phyloP scores from a whole-genome alignment of 2,329 filamentous ascomycete genomes.

The Aureobasidium zeae region DNA sequence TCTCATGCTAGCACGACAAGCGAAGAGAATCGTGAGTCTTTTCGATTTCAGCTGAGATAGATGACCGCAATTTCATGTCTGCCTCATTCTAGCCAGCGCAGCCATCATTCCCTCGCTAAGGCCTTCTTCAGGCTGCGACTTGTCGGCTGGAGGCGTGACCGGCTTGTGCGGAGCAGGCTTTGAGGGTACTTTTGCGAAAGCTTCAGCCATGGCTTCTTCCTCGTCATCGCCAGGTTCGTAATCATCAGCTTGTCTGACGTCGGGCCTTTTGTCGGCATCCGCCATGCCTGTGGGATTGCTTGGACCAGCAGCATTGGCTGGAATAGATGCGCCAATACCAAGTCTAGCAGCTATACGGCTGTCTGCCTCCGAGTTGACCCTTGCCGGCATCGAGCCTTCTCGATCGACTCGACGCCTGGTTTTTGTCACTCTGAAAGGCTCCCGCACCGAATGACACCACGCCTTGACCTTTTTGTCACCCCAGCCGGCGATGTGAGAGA shows the following conservation, averaged over 20 bases:
- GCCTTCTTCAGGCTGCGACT: conserved; percentile 30
- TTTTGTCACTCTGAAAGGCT: conserved; percentile 71
- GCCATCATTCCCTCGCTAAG: conserved; percentile 51
- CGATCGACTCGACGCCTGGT: conserved; percentile 43
- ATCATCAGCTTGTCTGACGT: conserved; percentile 27
- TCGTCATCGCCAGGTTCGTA: conserved; percentile 33
- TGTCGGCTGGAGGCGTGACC: conserved; percentile 29
- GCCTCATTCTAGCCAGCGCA: conserved; percentile 47
- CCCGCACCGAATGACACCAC: conserved; percentile 73
- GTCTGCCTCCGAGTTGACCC: conserved; percentile 23
- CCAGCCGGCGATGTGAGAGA: conserved; percentile 81
- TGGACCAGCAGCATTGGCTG: conserved; percentile 21
- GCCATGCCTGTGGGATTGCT: conserved; percentile 16
- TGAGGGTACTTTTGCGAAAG: conserved; percentile 17
- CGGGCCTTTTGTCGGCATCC: conserved; percentile 32
- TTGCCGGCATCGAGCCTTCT: conserved; percentile 23
- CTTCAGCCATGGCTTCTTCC: conserved; percentile 37
- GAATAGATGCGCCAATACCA: conserved; percentile 26
- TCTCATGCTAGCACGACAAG: conserved; percentile 25
- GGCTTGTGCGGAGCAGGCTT: neutral
- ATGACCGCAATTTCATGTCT: conserved; percentile 19
- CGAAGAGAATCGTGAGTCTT: conserved; percentile 24
- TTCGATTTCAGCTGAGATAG: conserved; percentile 15
- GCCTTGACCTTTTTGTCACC: conserved; percentile 87
- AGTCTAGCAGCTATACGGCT: conserved; percentile 23